Conservation (phyloP, 306 rosid genomes). For the Prunus mume region DNA sequence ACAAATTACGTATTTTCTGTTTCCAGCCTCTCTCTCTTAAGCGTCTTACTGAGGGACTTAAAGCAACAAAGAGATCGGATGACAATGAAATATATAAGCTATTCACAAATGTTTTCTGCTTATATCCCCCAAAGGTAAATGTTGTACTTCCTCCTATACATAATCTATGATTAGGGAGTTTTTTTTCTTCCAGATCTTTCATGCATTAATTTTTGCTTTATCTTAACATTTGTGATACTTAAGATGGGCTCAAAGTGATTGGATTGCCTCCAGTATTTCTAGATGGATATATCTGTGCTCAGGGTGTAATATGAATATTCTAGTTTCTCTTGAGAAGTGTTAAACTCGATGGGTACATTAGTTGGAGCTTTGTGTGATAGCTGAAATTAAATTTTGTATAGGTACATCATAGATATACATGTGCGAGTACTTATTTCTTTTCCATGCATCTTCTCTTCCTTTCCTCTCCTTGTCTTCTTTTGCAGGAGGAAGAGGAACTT, state of each 20-base stretch:
- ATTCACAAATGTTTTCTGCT: conserved; percentile 67
- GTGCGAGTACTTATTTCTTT: neutral
- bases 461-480: conserved; percentile 18
- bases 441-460: neutral
- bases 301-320: too few relatives aligned
- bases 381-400: neutral
- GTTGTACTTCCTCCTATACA: neutral
- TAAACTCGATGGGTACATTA: neutral
- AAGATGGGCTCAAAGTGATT: too few relatives aligned
- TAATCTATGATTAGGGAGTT: neutral
- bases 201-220: too few relatives aligned
- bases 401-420: neutral
- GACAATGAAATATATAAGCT: conserved; percentile 72
- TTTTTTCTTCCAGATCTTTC: too few relatives aligned
- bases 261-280: too few relatives aligned
- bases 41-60: conserved; percentile 74
- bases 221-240: too few relatives aligned
- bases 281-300: too few relatives aligned
- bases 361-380: neutral
- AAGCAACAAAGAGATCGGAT: conserved; percentile 66
- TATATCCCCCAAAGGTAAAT: conserved; percentile 82
- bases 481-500: conserved; percentile 81
- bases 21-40: conserved; percentile 83
- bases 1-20: conserved; percentile 9
- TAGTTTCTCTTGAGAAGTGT: neutral